Percentiles rank a stretch among this genome's conserved stretches.
Conservation (phyloP, 2,329 filamentous ascomycete genomes). For the Sporothrix phasma region DNA sequence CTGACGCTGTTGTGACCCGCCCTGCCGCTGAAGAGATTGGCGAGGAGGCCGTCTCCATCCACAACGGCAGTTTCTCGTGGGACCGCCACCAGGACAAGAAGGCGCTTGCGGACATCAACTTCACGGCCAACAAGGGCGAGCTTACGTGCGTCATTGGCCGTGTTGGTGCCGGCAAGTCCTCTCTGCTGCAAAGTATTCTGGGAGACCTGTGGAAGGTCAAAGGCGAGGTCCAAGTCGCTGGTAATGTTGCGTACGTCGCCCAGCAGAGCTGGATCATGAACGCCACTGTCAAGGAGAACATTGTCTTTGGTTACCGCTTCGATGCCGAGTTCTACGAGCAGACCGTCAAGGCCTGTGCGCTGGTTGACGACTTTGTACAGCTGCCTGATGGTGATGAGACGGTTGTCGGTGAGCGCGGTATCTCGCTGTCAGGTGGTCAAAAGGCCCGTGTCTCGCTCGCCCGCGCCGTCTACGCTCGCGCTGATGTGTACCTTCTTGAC, state of each 20-base stretch:
- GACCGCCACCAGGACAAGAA: conserved; percentile 66
- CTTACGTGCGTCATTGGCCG: conserved; percentile 86
- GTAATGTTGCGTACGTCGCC: conserved; percentile 79
- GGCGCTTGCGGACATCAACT: conserved; percentile 73
- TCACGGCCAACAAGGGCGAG: conserved; percentile 84
- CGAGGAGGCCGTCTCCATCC: conserved; percentile 76
- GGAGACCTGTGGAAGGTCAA: conserved; percentile 87
- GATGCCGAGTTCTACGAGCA: conserved; percentile 91
- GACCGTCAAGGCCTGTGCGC: conserved; percentile 82
- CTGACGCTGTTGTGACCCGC: conserved; percentile 64
- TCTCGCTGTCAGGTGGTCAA: conserved; percentile 90
- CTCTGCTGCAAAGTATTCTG: conserved; percentile 75
- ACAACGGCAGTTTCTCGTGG: conserved; percentile 88
- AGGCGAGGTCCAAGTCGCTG: conserved; percentile 73
- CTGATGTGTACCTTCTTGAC: conserved; percentile 92
- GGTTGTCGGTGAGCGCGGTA: conserved; percentile 91
- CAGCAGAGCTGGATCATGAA: conserved; percentile 97
- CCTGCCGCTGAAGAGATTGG: conserved; percentile 64
- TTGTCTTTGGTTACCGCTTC: conserved; percentile 89
- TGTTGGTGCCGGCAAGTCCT: conserved; percentile 93
- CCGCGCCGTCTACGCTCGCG: conserved; percentile 87
- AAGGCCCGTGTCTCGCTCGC: conserved; percentile 89
- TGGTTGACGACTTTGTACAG: conserved; percentile 81
- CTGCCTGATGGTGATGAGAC: conserved; percentile 95
- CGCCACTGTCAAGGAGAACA: conserved; percentile 92